Evolutionary conservation across 768 basidiomycete species (phyloP).

Genomic region (Pilatotrama ljubarskyi): DNA sequence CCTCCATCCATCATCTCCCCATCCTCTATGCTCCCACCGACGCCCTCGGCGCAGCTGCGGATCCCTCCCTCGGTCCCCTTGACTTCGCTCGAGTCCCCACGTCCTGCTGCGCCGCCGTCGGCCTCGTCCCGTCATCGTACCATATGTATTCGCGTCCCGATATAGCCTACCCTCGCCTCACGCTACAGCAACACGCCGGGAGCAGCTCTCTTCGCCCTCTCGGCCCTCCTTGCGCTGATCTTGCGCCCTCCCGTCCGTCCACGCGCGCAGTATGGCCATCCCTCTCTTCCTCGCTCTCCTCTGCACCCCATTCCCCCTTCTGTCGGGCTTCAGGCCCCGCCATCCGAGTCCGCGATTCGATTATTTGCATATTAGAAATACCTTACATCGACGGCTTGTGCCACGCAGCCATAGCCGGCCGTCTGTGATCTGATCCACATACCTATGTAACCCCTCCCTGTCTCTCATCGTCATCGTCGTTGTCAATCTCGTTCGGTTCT

Average conservation of each 20-base stretch:
- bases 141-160: constrained; percentile 3
- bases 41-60: constrained; percentile 9
- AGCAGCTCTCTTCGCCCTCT: background rate
- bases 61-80: background rate
- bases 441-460: constrained; percentile 9
- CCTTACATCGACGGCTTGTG: constrained; percentile 2
- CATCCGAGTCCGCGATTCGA: background rate
- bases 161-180: constrained; percentile 2
- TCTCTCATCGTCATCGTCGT: background rate
- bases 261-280: background rate
- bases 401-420: constrained; percentile 2
- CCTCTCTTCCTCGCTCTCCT: background rate
- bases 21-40: background rate
- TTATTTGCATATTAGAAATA: constrained; percentile 18
- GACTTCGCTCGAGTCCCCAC: constrained; percentile 1
- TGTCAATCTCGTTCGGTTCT: background rate
- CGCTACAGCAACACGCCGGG: background rate
- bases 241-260: background rate
- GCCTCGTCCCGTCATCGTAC: constrained; percentile 5
- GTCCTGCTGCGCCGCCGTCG: constrained; percentile 12
- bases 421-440: constrained; percentile 12
- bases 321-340: background rate
- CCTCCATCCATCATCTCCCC: background rate
- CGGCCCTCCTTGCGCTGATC: background rate
- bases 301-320: background rate